Conservation (phyloP, 75 land plant species). For the Sequoia sempervirens region DNA sequence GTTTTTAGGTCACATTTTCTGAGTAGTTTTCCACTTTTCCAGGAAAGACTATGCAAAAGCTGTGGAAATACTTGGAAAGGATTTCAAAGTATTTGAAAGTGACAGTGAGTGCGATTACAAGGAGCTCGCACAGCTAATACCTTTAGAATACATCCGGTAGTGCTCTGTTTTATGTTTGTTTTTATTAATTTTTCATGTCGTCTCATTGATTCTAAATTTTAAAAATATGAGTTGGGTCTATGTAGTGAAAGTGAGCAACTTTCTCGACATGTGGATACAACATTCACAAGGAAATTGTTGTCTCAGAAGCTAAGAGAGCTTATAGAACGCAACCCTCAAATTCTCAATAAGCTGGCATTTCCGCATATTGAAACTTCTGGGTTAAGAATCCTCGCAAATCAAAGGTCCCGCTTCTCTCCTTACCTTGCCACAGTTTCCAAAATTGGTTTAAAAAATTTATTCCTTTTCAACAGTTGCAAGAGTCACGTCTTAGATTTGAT, state of each 20-base stretch:
- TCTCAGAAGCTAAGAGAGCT: not conserved
- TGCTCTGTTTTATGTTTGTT: not conserved
- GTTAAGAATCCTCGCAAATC: not conserved
- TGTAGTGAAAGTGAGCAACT: not conserved
- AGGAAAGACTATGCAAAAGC: not conserved
- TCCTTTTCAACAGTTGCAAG: too few relatives aligned
- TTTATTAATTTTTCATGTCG: not conserved
- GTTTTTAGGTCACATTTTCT: not conserved
- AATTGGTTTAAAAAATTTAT: too few relatives aligned
- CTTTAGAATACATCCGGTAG: constrained; percentile 16
- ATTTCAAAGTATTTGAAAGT: constrained; percentile 6
- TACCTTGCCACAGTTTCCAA: not conserved
- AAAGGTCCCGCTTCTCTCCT: not conserved
- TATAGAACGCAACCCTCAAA: not conserved
- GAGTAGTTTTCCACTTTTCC: not conserved
- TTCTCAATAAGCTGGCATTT: not conserved
- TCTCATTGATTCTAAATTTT: not conserved
- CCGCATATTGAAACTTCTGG: not conserved
- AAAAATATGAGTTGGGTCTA: not conserved
- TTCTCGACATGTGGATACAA: not conserved
- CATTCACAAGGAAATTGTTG: too few relatives aligned
- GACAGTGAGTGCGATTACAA: not conserved
- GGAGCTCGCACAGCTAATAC: not conserved
- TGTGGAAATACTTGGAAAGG: constrained; percentile 5
- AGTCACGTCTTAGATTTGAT: too few relatives aligned